Conservation (phyloP, 2,329 filamentous ascomycete genomes). For the Fusarium nelsonii region DNA sequence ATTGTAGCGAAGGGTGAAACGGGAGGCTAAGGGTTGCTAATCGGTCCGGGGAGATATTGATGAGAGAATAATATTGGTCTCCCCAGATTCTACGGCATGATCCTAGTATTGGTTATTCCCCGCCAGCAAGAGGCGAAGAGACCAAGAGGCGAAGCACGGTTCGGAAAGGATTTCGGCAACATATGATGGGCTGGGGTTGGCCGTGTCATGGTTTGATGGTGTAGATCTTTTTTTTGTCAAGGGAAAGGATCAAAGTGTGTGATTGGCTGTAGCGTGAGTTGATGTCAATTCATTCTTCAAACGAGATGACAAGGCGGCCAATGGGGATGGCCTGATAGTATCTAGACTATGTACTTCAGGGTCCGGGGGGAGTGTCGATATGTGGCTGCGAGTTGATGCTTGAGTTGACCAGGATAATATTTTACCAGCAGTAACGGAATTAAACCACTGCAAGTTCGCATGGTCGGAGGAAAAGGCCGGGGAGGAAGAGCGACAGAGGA, state of each 20-base stretch:
- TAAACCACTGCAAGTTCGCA: constrained; percentile 24
- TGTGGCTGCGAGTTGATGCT: constrained; percentile 32
- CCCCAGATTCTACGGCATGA: constrained; percentile 36
- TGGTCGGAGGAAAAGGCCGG: constrained; percentile 30
- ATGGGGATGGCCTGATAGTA: constrained; percentile 45
- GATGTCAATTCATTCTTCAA: constrained; percentile 51
- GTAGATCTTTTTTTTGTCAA: constrained; percentile 35
- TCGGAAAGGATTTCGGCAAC: constrained; percentile 34
- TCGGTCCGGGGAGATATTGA: constrained; percentile 34
- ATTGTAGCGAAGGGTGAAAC: constrained; percentile 30
- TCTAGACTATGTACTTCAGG: constrained; percentile 28
- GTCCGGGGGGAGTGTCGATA: constrained; percentile 39
- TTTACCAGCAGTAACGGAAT: not conserved
- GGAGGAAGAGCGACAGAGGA: not conserved
- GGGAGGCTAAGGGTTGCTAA: constrained; percentile 29
- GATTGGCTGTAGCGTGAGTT: constrained; percentile 40
- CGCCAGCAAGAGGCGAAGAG: not conserved
- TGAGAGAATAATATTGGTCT: constrained; percentile 12
- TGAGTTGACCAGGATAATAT: constrained; percentile 16
- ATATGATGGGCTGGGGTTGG: constrained; percentile 26
- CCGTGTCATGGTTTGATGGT: constrained; percentile 27
- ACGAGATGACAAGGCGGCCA: constrained; percentile 47
- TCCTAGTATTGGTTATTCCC: constrained; percentile 22
- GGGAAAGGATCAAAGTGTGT: constrained; percentile 10
- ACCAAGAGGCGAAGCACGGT: not conserved